A percentile compares a stretch with the other conserved stretches of the same genome.
phyloP scores from a whole-genome alignment of 2,329 filamentous ascomycete genomes.

The Phialemoniopsis sp. region DNA sequence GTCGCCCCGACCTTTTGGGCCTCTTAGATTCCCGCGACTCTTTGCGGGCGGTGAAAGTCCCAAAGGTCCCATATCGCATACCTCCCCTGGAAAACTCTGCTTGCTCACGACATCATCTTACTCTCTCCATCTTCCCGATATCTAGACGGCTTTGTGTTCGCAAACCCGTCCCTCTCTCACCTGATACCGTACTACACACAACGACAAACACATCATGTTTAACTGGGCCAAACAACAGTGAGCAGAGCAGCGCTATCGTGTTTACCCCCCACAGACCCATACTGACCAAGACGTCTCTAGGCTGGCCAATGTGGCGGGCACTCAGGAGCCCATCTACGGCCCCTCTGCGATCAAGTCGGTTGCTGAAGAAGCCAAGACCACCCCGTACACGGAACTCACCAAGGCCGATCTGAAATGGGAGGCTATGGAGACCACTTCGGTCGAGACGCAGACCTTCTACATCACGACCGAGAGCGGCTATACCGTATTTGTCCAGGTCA shows the following conservation, averaged over 20 bases:
- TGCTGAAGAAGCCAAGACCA: constrained; percentile 71
- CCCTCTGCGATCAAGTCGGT: constrained; percentile 83
- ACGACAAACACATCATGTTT: constrained; percentile 58
- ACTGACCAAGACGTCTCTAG: constrained; percentile 29
- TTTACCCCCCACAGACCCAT: background rate
- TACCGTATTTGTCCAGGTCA: constrained; percentile 79
- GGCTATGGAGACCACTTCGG: constrained; percentile 75
- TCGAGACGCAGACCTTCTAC: constrained; percentile 96
- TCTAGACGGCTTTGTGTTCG: constrained; percentile 1
- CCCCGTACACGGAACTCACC: constrained; percentile 74
- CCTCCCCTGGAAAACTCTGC: too few species aligned
- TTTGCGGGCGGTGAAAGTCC: too few species aligned
- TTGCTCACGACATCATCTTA: too few species aligned
- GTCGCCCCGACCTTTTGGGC: too few species aligned
- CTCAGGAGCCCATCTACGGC: constrained; percentile 94
- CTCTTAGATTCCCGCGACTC: too few species aligned
- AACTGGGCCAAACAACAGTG: constrained; percentile 94
- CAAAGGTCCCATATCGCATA: too few species aligned
- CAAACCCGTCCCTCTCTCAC: background rate
- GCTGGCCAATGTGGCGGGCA: constrained; percentile 81
- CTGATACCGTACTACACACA: constrained; percentile 1
- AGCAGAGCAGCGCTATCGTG: constrained; percentile 24
- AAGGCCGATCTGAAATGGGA: constrained; percentile 81
- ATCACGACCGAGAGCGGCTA: constrained; percentile 74
- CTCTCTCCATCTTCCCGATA: background rate